phyloP scores from a whole-genome alignment of 1,284 basidiomycete species.

The Ganoderma sp. region DNA sequence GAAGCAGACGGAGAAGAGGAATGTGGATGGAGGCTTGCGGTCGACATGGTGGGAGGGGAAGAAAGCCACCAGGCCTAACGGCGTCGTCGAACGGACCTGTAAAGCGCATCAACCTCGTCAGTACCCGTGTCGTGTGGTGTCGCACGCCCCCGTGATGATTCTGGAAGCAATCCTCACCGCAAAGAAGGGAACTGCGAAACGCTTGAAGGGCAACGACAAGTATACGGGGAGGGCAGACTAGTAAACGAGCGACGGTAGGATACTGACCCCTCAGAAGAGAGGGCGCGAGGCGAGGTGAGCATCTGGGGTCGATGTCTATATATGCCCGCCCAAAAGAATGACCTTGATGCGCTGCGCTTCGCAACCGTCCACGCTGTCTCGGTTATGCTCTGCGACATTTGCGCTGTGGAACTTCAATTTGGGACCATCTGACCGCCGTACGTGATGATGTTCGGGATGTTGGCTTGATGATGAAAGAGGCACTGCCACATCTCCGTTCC shows the following conservation, averaged over 20 bases:
- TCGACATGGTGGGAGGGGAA: constrained; percentile 24
- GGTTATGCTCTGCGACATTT: not conserved
- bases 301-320: constrained; percentile 14
- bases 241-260: constrained; percentile 23
- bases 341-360: constrained; percentile 28
- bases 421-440: not conserved
- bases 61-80: constrained; percentile 18
- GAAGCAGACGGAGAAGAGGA: constrained; percentile 1
- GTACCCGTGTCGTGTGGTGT: constrained; percentile 14
- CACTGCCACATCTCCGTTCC: not conserved
- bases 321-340: constrained; percentile 7
- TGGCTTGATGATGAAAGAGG: not conserved
- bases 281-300: constrained; percentile 11
- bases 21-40: constrained; percentile 11
- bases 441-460: not conserved
- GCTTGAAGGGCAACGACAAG: not conserved
- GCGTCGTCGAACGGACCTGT: not conserved
- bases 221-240: not conserved
- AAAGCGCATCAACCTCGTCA: not conserved
- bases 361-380: constrained; percentile 13
- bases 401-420: not conserved
- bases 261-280: constrained; percentile 15
- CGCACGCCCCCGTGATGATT: constrained; percentile 13
- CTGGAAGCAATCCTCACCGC: constrained; percentile 7
- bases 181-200: not conserved